Evolutionary conservation across 1,284 basidiomycete genomes (phyloP), one percentile per base, ranked within the genome.

Genomic region (Amylostereum areolatum): DNA sequence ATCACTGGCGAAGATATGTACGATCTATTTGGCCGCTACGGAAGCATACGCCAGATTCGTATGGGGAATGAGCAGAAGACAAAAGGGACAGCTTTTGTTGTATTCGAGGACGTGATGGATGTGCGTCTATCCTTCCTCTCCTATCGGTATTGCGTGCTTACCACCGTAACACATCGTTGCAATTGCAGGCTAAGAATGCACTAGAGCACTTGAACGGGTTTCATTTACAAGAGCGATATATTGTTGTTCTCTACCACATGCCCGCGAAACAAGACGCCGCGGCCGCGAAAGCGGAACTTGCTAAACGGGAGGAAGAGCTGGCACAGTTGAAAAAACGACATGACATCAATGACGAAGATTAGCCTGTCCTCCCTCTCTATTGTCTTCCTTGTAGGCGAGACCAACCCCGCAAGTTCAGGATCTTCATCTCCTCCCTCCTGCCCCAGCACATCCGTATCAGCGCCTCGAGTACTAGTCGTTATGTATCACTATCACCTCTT

Each of bases 161-260:
- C 40, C 29, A 34, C 44, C 30, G 40, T 24, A 55, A 62, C 43
- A 64, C 53, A 48, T 52, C 47, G 24, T 25, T 49, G 46, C 32
- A 37, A 45, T 52, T 43, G 11, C 60, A 94, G 85, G 92, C 92
- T 12, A 97, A 97, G 70, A 94, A 95, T 62, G 96, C 96, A 1
- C 82, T 97, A 49, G 94, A 96, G 63, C 91, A 97, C 67, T 68
- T 99, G 63, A 99, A 99, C 61, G 97, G 96, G 36, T 99, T 99
- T 74, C 96, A 99, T 72, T 70, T 99, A 54, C 93, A 97, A 73
- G 96, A 97, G 68, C 85, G 97, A 32, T 99, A 99, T 69, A 96
- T 99, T 51, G 92, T 95, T 47, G 96, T 99, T 11, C 73, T 99
- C 29, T 98, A 97, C 62, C 96, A 99, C 65, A 96, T 98, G 83